Evolutionary conservation across 768 basidiomycete species (phyloP).

Genomic region (Tricholoma sp.): DNA sequence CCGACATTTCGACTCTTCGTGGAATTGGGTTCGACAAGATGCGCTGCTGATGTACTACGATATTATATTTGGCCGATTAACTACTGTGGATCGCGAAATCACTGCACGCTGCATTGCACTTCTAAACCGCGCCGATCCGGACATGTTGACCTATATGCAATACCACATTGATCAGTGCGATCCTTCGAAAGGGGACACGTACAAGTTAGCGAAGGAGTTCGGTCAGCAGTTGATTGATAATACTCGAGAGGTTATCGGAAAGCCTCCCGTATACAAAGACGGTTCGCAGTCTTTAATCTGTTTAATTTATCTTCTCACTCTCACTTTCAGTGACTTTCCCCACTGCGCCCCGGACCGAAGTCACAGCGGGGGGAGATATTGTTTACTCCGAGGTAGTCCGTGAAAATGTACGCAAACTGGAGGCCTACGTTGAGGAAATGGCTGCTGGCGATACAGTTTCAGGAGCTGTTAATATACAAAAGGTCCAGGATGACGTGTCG

Average conservation of each 20-base stretch:
- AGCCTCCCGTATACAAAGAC: conserved; percentile 93
- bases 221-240: conserved; percentile 95
- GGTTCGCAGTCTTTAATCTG: conserved; percentile 46
- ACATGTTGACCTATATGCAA: conserved; percentile 91
- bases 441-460: conserved; percentile 88
- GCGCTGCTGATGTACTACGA: conserved; percentile 97
- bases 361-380: conserved; percentile 91
- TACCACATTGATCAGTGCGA: conserved; percentile 87
- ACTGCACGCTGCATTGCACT: conserved; percentile 96
- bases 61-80: conserved; percentile 93
- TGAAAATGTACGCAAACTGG: conserved; percentile 93
- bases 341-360: conserved; percentile 92
- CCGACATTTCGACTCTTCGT: conserved; percentile 96
- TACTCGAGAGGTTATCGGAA: conserved; percentile 74
- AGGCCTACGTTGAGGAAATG: conserved; percentile 98
- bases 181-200: conserved; percentile 80
- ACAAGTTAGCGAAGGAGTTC: conserved; percentile 94
- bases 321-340: conserved; percentile 82
- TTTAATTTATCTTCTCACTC: conserved; percentile 5
- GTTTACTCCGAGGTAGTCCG: conserved; percentile 93
- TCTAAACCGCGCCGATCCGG: conserved; percentile 95
- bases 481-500: conserved; percentile 94
- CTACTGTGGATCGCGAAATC: conserved; percentile 92
- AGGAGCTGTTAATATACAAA: conserved; percentile 85
- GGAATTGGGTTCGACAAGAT: conserved; percentile 99